Conservation (phyloP, 768 basidiomycete species). For the Trametopsis cervina region DNA sequence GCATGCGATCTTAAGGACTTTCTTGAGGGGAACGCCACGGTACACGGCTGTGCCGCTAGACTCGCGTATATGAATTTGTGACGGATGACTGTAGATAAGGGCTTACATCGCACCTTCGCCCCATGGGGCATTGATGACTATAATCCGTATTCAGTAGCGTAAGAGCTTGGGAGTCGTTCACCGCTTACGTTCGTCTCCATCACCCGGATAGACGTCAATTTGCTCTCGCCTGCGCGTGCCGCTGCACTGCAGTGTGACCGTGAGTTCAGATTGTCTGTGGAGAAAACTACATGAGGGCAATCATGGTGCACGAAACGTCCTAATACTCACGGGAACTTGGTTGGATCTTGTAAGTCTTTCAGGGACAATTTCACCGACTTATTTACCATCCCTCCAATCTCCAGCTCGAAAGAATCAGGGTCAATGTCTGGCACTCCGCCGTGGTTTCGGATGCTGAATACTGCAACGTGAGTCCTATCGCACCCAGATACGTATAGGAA, state of each 20-base stretch:
- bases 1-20: constrained; percentile 44
- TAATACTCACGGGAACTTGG: constrained; percentile 36
- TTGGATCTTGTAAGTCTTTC: constrained; percentile 41
- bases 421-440: constrained; percentile 46
- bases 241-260: constrained; percentile 49
- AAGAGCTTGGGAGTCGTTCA: constrained; percentile 5
- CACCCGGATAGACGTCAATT: constrained; percentile 45
- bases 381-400: constrained; percentile 46
- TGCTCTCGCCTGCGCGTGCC: constrained; percentile 48
- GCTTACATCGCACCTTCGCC: constrained; percentile 45
- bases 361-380: constrained; percentile 35
- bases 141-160: no score
- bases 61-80: neutral
- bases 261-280: constrained; percentile 38
- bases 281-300: neutral
- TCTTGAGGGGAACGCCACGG: constrained; percentile 46
- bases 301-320: no score
- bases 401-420: constrained; percentile 38
- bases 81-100: neutral
- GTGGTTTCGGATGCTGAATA: constrained; percentile 42
- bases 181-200: constrained; percentile 41
- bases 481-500: neutral
- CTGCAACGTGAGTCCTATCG: neutral
- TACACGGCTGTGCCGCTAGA: constrained; percentile 44
- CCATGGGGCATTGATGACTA: constrained; percentile 39